Conservation (phyloP, 1,284 basidiomycete genomes). For the Marasmius tenuissimus region DNA sequence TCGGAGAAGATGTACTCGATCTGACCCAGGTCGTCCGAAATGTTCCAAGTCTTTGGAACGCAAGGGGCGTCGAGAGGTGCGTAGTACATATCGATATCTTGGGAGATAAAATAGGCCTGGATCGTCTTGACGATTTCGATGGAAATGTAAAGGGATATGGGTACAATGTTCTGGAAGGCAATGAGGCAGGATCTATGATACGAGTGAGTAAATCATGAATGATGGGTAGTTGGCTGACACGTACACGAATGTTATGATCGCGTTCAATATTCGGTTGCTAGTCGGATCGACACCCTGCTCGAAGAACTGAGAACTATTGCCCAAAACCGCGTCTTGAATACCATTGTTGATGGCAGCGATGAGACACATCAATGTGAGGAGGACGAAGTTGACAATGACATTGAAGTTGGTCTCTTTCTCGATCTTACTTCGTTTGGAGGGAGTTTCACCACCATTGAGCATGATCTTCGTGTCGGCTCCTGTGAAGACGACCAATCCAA, state of each 20-base stretch:
- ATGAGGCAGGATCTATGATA: conserved; percentile 76
- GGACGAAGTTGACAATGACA: conserved; percentile 90
- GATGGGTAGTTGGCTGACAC: conserved; percentile 27
- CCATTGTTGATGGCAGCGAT: conserved; percentile 77
- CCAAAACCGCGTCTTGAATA: conserved; percentile 57
- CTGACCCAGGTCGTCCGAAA: conserved; percentile 96
- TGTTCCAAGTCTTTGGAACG: conserved; percentile 97
- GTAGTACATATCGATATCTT: conserved; percentile 98
- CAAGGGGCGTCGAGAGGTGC: conserved; percentile 84
- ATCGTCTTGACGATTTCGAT: conserved; percentile 98
- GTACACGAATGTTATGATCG: conserved; percentile 88
- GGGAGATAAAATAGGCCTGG: conserved; percentile 96
- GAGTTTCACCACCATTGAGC: conserved; percentile 91
- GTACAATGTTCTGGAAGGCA: conserved; percentile 97
- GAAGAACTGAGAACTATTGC: conserved; percentile 75
- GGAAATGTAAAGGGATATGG: conserved; percentile 95
- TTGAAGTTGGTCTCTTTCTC: conserved; percentile 99
- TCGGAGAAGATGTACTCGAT: conserved; percentile 98
- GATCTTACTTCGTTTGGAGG: conserved; percentile 94
- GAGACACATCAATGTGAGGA: conserved; percentile 80
- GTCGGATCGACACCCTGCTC: conserved; percentile 69
- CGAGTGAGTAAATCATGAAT: conserved; percentile 11
- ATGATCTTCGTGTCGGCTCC: conserved; percentile 98
- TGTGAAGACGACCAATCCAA: conserved; percentile 93
- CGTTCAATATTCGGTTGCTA: conserved; percentile 67